Base-by-base conservation (phyloP, 106 monocot genomes). In the Acorus gramineus region DNA sequence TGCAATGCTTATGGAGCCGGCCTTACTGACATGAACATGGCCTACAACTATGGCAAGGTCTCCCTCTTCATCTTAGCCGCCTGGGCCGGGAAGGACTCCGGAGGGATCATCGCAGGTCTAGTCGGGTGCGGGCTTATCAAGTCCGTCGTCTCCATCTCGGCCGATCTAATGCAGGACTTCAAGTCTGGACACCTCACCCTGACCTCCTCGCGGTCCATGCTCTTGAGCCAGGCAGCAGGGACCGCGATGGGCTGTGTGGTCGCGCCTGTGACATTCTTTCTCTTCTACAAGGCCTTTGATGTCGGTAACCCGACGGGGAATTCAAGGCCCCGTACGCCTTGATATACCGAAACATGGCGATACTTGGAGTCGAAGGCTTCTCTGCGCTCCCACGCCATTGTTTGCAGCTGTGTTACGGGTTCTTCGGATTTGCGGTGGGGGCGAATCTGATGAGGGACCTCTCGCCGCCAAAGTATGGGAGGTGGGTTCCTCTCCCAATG, bases 21-120 rank as follows among this genome's bases (percentile, higher is more conserved):
- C 8, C 82, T 93, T 9, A 93, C 93, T 2, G 93, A 93, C 76
- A 93, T 93, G 78, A 93, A 93, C 80, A 93, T 93, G 93, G 88
- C 93, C 12, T 93, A 85, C 62, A 93, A 93, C 70, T 93, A 93
- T 45, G 93, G 93, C 4, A 93, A 93, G 47, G 85, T 85, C 5
- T 59, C 93, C 7, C 85, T 93, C 56, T 93, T 89, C 65, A 83
- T 93, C 12, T 70, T 93, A 3, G 82, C 93, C 42, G 82, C 93
- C 43, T 79, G 66, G 66, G 89, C 89, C 1, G 93, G 93, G 47
- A 76, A 76, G 55, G 70, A 89, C 71, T 74, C 75, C 2, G 89
- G 93, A 44, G 89, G 85, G 0, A 80, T 93, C 3, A 80, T 93
- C 3, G 93, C 85, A 0, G 93, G 93, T 7, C 78, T 93, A 7